These are phyloP conservation scores for Curvularia lunata DNA, from an alignment of 2,329 filamentous ascomycete species.

Conservation along the genomic window DNA sequence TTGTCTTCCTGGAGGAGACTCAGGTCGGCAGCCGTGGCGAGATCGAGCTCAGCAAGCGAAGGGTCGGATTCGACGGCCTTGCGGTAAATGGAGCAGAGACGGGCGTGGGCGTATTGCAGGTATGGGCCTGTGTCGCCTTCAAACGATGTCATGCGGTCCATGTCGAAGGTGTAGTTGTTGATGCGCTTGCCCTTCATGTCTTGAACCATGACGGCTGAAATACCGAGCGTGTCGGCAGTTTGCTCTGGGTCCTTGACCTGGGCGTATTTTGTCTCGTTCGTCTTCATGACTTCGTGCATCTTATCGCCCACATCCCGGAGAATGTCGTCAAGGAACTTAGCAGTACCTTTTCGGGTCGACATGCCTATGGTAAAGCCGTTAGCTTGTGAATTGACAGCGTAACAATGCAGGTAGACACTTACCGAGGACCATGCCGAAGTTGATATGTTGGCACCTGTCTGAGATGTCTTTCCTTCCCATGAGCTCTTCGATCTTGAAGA, in stretches of 20 bases:
- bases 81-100: conserved; percentile 52
- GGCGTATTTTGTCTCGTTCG: conserved; percentile 87
- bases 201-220: conserved; percentile 96
- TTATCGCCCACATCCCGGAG: conserved; percentile 74
- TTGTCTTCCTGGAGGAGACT: conserved; percentile 73
- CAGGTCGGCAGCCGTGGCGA: conserved; percentile 73
- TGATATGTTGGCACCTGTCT: conserved; percentile 66
- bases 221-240: conserved; percentile 86
- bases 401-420: neutral
- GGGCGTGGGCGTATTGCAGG: conserved; percentile 74
- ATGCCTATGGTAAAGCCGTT: conserved; percentile 48
- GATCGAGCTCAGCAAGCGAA: conserved; percentile 59
- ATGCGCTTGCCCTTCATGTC: conserved; percentile 94
- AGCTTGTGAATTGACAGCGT: neutral
- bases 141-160: conserved; percentile 81
- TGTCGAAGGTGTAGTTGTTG: conserved; percentile 75
- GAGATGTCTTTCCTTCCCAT: conserved; percentile 67
- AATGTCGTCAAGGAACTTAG: conserved; percentile 57
- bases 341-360: conserved; percentile 69
- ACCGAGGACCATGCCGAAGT: conserved; percentile 70
- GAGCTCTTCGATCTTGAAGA: conserved; percentile 69
- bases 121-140: conserved; percentile 87
- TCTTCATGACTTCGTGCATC: conserved; percentile 97
- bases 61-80: conserved; percentile 59
- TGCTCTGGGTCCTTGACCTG: conserved; percentile 84